phyloP scores from a whole-genome alignment of 768 basidiomycete species.

The Nidularia sp. region DNA sequence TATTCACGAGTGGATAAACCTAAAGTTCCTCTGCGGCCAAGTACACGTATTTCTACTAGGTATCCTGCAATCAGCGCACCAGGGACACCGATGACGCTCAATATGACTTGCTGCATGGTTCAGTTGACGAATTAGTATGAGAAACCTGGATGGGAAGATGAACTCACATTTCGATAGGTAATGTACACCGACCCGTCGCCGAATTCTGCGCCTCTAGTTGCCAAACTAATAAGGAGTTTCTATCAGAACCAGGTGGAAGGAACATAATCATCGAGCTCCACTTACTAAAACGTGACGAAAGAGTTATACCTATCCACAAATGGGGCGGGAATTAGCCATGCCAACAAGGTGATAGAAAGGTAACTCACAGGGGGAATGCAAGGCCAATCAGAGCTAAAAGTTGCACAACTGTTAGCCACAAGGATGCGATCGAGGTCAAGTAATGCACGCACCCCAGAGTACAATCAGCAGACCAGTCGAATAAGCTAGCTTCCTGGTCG shows the following conservation, averaged over 20 bases:
- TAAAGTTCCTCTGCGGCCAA: slow-evolving; percentile 68
- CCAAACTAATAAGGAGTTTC: slow-evolving; percentile 35
- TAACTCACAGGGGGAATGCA: slow-evolving; percentile 47
- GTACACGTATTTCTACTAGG: slow-evolving; percentile 57
- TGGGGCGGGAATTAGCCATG: not conserved
- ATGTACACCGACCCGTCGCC: slow-evolving; percentile 68
- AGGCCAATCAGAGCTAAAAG: slow-evolving; percentile 66
- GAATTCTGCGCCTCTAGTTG: slow-evolving; percentile 62
- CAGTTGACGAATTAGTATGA: not conserved
- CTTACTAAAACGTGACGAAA: slow-evolving; percentile 25
- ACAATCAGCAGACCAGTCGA: slow-evolving; percentile 61
- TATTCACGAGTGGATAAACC: slow-evolving; percentile 59
- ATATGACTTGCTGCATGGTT: slow-evolving; percentile 55
- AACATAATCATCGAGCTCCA: not conserved
- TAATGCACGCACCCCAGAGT: slow-evolving; percentile 39
- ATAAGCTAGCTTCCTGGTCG: slow-evolving; percentile 57
- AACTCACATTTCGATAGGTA: slow-evolving; percentile 66
- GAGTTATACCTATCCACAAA: slow-evolving; percentile 19
- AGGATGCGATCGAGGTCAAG: not conserved
- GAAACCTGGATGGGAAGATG: not conserved
- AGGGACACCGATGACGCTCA: slow-evolving; percentile 65
- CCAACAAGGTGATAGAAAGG: too few relatives aligned
- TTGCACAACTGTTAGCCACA: not conserved
- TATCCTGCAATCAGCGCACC: slow-evolving; percentile 71
- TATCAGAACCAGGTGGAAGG: not conserved